These are phyloP conservation scores for Aspergillus spinulosporus DNA, from an alignment of 2,329 filamentous ascomycete species.

Conservation along the genomic window DNA sequence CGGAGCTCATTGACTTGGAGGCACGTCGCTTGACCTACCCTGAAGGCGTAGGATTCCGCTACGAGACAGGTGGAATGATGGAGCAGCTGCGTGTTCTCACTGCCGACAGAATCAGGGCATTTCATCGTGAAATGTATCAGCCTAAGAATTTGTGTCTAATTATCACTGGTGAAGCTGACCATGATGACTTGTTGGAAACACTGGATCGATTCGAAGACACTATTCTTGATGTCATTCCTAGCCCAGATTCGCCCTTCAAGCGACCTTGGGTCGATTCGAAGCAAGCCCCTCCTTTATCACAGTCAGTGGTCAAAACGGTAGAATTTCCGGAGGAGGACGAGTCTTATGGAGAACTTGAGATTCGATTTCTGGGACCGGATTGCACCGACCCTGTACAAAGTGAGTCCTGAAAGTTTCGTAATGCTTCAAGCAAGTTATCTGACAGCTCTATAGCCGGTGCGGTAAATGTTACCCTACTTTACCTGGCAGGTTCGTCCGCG, in stretches of 20 bases:
- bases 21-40: conserved; percentile 82
- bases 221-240: conserved; percentile 78
- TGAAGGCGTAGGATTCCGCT: conserved; percentile 85
- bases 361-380: conserved; percentile 83
- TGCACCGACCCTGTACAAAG: conserved; percentile 68
- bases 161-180: conserved; percentile 88
- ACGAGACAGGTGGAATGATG: conserved; percentile 98
- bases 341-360: conserved; percentile 81
- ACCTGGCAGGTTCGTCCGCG: conserved; percentile 89
- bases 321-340: conserved; percentile 98
- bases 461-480: conserved; percentile 76
- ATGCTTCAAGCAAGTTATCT: conserved; percentile 19
- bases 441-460: conserved; percentile 57
- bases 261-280: conserved; percentile 89
- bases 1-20: conserved; percentile 83
- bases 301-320: conserved; percentile 73
- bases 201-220: conserved; percentile 86
- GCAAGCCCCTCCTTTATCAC: conserved; percentile 69
- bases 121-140: conserved; percentile 96
- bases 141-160: conserved; percentile 91
- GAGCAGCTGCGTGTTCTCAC: conserved; percentile 83
- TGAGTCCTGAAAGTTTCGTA: conserved; percentile 29
- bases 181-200: conserved; percentile 74
- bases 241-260: conserved; percentile 72
- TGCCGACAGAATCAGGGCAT: conserved; percentile 86